Evolutionary conservation across 2,329 filamentous ascomycete species (phyloP).

Genomic region (Arthrobotrys sphaeroides): DNA sequence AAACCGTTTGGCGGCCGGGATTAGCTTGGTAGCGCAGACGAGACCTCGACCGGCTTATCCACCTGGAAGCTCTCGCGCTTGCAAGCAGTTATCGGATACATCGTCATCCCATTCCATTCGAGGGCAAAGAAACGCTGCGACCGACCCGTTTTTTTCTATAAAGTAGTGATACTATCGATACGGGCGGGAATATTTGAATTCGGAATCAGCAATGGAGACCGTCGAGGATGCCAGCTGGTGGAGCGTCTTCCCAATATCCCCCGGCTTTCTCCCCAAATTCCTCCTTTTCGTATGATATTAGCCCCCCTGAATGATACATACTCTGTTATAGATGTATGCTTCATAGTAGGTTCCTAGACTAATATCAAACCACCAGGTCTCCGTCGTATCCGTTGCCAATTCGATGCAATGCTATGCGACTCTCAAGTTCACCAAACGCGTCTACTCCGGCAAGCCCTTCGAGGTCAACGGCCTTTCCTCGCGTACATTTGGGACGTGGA

Average conservation of each 20-base stretch:
- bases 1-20: slow-evolving; percentile 45
- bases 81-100: no score
- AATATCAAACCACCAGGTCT: slow-evolving; percentile 69
- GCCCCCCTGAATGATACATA: neutral
- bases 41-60: no score
- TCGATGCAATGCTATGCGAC: slow-evolving; percentile 83
- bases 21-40: slow-evolving; percentile 23
- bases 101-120: no score
- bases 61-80: no score
- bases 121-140: slow-evolving; percentile 42
- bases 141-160: slow-evolving; percentile 42
- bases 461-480: slow-evolving; percentile 69
- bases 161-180: neutral
- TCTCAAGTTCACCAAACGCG: slow-evolving; percentile 80
- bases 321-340: no score
- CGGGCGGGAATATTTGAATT: neutral
- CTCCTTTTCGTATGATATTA: slow-evolving; percentile 55
- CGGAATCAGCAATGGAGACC: slow-evolving; percentile 19
- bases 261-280: slow-evolving; percentile 56
- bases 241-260: slow-evolving; percentile 54
- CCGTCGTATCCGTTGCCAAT: slow-evolving; percentile 83
- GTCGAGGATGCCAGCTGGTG: slow-evolving; percentile 43
- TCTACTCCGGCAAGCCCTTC: slow-evolving; percentile 74
- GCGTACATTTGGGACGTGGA: slow-evolving; percentile 88
- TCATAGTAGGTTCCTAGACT: no score